A percentile compares a stretch with the other conserved stretches of the same genome.
Evolutionary conservation across 1,284 basidiomycete species (phyloP).

Genomic region (Ganoderma lingzhi): DNA sequence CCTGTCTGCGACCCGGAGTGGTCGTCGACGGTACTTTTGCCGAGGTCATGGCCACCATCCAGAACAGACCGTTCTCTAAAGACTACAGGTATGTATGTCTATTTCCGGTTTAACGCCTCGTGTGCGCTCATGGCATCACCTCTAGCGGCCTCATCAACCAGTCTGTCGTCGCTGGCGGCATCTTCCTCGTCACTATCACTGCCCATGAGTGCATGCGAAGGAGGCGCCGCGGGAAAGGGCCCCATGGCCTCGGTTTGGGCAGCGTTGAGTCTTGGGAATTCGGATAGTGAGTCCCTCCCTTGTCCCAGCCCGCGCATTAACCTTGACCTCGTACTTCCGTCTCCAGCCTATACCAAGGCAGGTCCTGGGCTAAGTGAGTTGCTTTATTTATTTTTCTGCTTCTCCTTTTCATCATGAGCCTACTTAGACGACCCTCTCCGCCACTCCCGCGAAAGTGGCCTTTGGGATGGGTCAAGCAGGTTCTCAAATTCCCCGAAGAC

Average conservation of each 20-base stretch:
- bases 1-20: conserved; percentile 13
- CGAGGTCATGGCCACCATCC: conserved; percentile 45
- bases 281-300: conserved; percentile 67
- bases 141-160: conserved; percentile 81
- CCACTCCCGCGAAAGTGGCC: conserved; percentile 67
- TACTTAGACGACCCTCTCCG: conserved; percentile 66
- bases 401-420: neutral
- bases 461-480: conserved; percentile 77
- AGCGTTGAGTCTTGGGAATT: conserved; percentile 86
- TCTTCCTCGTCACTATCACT: conserved; percentile 68
- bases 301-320: neutral
- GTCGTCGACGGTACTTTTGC: conserved; percentile 18
- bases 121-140: conserved; percentile 20
- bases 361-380: conserved; percentile 61
- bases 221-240: conserved; percentile 57
- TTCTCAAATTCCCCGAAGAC: conserved; percentile 67
- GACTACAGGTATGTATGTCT: conserved; percentile 70
- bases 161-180: conserved; percentile 68
- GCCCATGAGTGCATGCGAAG: conserved; percentile 78
- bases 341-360: conserved; percentile 65
- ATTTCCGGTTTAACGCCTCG: neutral
- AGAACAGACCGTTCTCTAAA: conserved; percentile 68
- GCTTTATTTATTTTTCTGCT: neutral
- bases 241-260: conserved; percentile 56
- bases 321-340: conserved; percentile 23